Evolutionary conservation across 345 rosid species (phyloP).

Genomic region (Ricinus communis): DNA sequence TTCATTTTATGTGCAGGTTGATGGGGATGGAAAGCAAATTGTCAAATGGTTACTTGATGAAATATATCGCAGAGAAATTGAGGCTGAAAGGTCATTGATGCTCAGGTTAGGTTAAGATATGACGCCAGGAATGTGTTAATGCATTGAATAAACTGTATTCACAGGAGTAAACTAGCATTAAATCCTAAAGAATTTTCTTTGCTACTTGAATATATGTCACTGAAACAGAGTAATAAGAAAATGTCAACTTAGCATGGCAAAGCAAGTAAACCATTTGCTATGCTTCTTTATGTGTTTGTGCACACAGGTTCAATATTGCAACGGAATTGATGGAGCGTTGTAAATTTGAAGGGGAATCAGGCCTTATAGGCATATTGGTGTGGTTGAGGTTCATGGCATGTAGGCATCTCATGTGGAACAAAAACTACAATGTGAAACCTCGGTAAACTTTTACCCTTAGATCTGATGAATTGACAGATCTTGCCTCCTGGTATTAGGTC

Average conservation of each 20-base stretch:
- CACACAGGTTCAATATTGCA: conserved; percentile 32
- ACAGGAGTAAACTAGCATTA: not conserved
- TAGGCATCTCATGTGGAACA: conserved; percentile 46
- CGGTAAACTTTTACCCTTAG: conserved; percentile 28
- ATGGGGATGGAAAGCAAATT: conserved; percentile 38
- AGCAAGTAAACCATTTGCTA: conserved; percentile 7
- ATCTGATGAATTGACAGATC: not conserved
- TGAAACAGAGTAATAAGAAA: not conserved
- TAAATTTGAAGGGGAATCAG: conserved; percentile 37
- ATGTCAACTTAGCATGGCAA: conserved; percentile 14
- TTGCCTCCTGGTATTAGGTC: not conserved
- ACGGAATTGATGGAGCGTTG: conserved; percentile 31
- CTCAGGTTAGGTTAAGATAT: conserved; percentile 41
- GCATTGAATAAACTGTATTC: not conserved
- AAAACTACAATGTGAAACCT: conserved; percentile 50
- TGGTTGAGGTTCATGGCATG: conserved; percentile 48
- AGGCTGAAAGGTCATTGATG: conserved; percentile 70
- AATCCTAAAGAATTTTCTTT: not conserved
- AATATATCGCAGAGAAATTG: conserved; percentile 56
- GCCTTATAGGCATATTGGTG: conserved; percentile 40
- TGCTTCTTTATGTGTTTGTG: conserved; percentile 6
- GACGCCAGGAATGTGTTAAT: conserved; percentile 1
- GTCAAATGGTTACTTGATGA: conserved; percentile 68
- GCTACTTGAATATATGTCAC: not conserved
- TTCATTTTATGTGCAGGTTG: conserved; percentile 23